Percentiles rank a stretch among this genome's conserved stretches.
Evolutionary conservation across 148 eudicot species (phyloP).

Genomic region (Fagopyrum homotropicum): DNA sequence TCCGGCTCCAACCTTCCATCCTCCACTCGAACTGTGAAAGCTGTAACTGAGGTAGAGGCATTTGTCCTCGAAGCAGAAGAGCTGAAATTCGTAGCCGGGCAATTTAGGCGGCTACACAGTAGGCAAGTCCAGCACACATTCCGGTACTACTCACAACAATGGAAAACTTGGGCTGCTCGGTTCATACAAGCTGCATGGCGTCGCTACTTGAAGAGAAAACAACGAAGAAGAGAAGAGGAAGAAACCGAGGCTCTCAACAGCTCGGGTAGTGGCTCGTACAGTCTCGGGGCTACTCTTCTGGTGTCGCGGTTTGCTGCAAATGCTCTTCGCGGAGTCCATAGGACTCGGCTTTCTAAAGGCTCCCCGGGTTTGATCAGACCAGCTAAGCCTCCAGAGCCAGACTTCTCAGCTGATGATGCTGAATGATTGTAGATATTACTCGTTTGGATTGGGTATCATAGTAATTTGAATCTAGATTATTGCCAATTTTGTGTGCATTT

Average conservation of each 20-base stretch:
- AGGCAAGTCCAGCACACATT: conserved; percentile 93
- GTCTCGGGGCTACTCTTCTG: conserved; percentile 60
- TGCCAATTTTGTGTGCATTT: neutral
- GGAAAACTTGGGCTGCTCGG: conserved; percentile 97
- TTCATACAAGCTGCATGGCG: conserved; percentile 98
- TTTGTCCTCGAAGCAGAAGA: conserved; percentile 92
- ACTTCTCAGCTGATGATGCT: conserved; percentile 58
- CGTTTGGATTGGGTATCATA: neutral
- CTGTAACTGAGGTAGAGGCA: conserved; percentile 84
- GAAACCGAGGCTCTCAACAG: conserved; percentile 17
- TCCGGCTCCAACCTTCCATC: conserved; percentile 78
- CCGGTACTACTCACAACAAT: conserved; percentile 84
- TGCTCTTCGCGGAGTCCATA: conserved; percentile 77
- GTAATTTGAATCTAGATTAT: neutral
- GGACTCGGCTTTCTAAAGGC: conserved; percentile 46
- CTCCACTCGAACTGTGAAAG: conserved; percentile 87
- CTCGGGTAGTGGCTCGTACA: conserved; percentile 39
- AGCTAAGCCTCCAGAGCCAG: conserved; percentile 94
- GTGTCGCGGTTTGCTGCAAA: conserved; percentile 76
- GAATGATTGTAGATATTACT: neutral
- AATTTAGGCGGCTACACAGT: conserved; percentile 92
- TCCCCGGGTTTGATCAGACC: conserved; percentile 51
- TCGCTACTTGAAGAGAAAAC: conserved; percentile 59
- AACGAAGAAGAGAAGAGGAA: conserved; percentile 36
- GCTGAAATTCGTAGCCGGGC: conserved; percentile 85